phyloP scores from a whole-genome alignment of 352 stramenopile genomes.

The Thalassiosira tumida region DNA sequence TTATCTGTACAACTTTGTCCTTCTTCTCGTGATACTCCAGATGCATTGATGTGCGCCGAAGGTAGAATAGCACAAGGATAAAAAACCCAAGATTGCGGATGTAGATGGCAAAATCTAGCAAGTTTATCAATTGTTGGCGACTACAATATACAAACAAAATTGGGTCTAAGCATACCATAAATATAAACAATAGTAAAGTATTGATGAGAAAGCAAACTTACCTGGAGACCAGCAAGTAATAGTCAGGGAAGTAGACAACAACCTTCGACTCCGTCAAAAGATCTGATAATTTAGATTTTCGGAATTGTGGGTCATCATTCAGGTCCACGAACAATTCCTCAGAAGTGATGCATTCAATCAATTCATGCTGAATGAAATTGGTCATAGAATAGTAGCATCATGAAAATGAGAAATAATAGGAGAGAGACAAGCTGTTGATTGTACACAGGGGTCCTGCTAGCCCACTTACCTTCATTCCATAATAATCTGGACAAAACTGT shows the following conservation, averaged over 20 bases:
- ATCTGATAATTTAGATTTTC: constrained; percentile 77
- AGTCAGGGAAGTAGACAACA: constrained; percentile 86
- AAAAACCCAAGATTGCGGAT: constrained; percentile 85
- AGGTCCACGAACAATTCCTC: constrained; percentile 82
- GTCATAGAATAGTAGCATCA: not conserved
- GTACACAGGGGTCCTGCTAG: not conserved
- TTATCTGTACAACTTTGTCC: constrained; percentile 82
- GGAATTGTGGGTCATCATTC: constrained; percentile 82
- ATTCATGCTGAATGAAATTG: constrained; percentile 66
- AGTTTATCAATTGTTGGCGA: constrained; percentile 85
- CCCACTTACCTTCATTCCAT: constrained; percentile 59
- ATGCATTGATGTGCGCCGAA: constrained; percentile 56
- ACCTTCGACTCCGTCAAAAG: constrained; percentile 84
- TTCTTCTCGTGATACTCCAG: constrained; percentile 74
- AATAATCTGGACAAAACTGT: constrained; percentile 85
- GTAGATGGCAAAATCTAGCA: constrained; percentile 83
- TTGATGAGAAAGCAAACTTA: constrained; percentile 10
- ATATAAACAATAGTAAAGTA: not conserved
- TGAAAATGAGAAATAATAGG: not conserved
- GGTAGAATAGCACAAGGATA: constrained; percentile 67
- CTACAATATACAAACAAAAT: constrained; percentile 15
- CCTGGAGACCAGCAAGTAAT: constrained; percentile 81
- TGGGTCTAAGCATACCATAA: not conserved
- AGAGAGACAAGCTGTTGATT: not conserved
- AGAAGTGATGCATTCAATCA: constrained; percentile 83